phyloP scores from a whole-genome alignment of 805 yeast genomes.

The Ogataea henricii region DNA sequence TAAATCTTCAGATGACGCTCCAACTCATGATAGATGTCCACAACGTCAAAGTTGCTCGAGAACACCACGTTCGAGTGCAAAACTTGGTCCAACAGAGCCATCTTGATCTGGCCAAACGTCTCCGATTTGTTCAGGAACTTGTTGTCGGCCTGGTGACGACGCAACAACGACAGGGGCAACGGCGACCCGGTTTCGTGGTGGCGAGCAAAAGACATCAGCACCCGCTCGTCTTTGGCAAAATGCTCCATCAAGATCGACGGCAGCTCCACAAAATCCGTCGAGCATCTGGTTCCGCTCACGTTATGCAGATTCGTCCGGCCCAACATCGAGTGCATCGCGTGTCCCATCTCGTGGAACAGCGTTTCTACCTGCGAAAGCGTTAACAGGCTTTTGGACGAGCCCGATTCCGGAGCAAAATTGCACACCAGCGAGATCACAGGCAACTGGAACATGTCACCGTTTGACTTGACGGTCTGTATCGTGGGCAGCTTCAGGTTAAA shows the following conservation, averaged over 20 bases:
- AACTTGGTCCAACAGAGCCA: conserved; percentile 86
- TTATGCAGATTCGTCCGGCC: conserved; percentile 90
- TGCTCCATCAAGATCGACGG: conserved; percentile 97
- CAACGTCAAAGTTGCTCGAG: conserved; percentile 53
- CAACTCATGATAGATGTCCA: conserved; percentile 62
- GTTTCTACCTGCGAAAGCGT: conserved; percentile 85
- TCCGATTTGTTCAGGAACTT: conserved; percentile 66
- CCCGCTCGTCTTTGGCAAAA: conserved; percentile 81
- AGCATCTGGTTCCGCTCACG: conserved; percentile 92
- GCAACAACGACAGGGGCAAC: conserved; percentile 52
- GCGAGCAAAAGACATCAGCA: conserved; percentile 67
- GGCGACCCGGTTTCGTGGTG: conserved; percentile 70
- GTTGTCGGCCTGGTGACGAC: conserved; percentile 52
- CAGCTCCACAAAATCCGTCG: conserved; percentile 93
- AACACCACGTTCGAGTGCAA: conserved; percentile 56
- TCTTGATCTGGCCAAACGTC: conserved; percentile 80
- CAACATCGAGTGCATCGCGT: conserved; percentile 96
- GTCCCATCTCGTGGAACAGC: conserved; percentile 97
- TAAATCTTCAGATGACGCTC: conserved; percentile 63
- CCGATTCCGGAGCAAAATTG: conserved; percentile 57
- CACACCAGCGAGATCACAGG: conserved; percentile 92
- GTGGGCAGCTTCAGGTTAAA: conserved; percentile 37
- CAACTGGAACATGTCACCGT: conserved; percentile 63
- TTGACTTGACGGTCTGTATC: conserved; percentile 36
- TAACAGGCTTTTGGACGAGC: conserved; percentile 53